phyloP scores from a whole-genome alignment of 352 stramenopile genomes.

The Pythium aquatile region DNA sequence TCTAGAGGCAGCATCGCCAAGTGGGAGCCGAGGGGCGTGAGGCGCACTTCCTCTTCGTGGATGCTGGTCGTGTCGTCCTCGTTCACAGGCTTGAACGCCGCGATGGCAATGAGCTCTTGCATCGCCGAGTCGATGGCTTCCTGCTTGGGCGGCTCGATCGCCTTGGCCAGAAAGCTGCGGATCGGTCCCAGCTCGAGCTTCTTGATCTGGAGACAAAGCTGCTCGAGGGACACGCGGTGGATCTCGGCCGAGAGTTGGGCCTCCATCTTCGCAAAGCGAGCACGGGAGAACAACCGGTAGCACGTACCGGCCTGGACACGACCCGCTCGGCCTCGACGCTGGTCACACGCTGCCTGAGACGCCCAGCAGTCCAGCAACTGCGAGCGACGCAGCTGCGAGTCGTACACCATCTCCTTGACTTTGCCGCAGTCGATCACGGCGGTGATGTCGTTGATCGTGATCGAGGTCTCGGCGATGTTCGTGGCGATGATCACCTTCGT shows the following conservation, averaged over 20 bases:
- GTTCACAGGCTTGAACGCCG: conserved; percentile 64
- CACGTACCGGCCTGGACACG: conserved; percentile 77
- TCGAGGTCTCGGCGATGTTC: conserved; percentile 89
- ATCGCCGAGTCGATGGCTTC: conserved; percentile 91
- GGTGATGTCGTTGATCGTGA: conserved; percentile 89
- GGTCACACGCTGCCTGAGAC: conserved; percentile 74
- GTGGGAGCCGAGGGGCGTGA: conserved; percentile 94
- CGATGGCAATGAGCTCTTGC: conserved; percentile 87
- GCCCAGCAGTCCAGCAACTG: conserved; percentile 84
- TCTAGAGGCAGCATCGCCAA: conserved; percentile 82
- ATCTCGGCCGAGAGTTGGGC: conserved; percentile 85
- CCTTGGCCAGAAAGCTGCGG: conserved; percentile 66
- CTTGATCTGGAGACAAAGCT: conserved; percentile 87
- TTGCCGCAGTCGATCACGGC: conserved; percentile 85
- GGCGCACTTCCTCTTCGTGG: conserved; percentile 43
- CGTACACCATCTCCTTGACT: conserved; percentile 90
- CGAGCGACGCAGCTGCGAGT: conserved; percentile 61
- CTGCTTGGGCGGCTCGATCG: conserved; percentile 91
- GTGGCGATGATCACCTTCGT: conserved; percentile 87
- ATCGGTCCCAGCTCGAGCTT: conserved; percentile 78
- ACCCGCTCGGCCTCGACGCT: conserved; percentile 80
- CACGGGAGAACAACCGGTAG: conserved; percentile 74
- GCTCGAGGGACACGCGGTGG: conserved; percentile 83
- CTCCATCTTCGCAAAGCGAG: conserved; percentile 60
- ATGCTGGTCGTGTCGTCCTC: neutral